Conservation (phyloP, 2,329 filamentous ascomycete species). For the Boeremia lycopersici region DNA sequence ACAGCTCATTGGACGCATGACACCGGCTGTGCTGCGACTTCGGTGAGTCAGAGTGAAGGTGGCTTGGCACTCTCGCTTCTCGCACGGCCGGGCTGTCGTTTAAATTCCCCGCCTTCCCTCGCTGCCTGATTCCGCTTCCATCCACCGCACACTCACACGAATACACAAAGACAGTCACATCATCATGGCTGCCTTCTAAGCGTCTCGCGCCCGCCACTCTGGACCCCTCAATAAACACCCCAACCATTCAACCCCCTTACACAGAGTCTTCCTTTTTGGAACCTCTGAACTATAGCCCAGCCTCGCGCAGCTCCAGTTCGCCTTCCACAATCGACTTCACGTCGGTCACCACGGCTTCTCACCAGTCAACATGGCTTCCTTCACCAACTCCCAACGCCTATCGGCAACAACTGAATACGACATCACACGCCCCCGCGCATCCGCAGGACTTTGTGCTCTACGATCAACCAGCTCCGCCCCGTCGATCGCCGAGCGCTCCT, state of each 20-base stretch:
- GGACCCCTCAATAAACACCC: constrained; percentile 33
- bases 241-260: constrained; percentile 33
- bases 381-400: constrained; percentile 61
- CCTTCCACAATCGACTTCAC: constrained; percentile 67
- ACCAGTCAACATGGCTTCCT: constrained; percentile 77
- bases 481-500: constrained; percentile 59
- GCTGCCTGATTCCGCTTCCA: constrained; percentile 41
- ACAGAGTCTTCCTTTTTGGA: constrained; percentile 51
- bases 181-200: constrained; percentile 49
- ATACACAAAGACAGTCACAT: constrained; percentile 40
- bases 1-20: constrained; percentile 7
- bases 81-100: constrained; percentile 17
- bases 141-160: constrained; percentile 28
- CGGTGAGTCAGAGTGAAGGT: constrained; percentile 22
- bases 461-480: constrained; percentile 56
- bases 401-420: constrained; percentile 56
- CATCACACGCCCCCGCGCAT: constrained; percentile 51
- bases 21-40: constrained; percentile 15
- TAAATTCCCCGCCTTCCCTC: constrained; percentile 35
- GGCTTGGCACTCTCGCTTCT: constrained; percentile 29
- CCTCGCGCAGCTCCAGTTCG: constrained; percentile 64
- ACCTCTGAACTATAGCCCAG: constrained; percentile 70
- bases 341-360: constrained; percentile 84
- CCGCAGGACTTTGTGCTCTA: constrained; percentile 80
- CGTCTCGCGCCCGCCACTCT: constrained; percentile 40